Conservation (phyloP, 768 basidiomycete genomes). For the Lactifluus volemus region DNA sequence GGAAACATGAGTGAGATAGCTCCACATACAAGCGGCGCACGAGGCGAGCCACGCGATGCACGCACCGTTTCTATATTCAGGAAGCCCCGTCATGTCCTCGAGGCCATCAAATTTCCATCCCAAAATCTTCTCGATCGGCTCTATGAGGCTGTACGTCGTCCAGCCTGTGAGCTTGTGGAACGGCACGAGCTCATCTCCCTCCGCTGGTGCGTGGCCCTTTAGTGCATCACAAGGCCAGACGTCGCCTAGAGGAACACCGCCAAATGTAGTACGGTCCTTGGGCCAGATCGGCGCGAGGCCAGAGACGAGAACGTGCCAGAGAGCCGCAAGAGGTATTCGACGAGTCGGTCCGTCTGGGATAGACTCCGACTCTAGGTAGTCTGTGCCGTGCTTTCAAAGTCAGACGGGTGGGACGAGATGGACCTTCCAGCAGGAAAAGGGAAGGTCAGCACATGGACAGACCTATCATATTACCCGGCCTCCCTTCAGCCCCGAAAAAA, state of each 20-base stretch:
- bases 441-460: conserved; percentile 16
- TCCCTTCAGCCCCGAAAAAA: conserved; percentile 64
- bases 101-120: conserved; percentile 76
- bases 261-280: conserved; percentile 54
- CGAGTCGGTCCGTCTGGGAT: conserved; percentile 32
- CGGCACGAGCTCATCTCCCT: conserved; percentile 71
- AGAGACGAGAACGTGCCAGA: conserved; percentile 79
- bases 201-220: conserved; percentile 24
- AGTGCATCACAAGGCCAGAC: conserved; percentile 82
- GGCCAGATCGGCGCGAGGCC: conserved; percentile 91
- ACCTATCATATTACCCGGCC: conserved; percentile 84
- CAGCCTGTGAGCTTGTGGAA: conserved; percentile 97
- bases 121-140: conserved; percentile 69
- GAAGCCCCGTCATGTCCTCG: conserved; percentile 84
- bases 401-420: background rate
- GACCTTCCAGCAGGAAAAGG: background rate
- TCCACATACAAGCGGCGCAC: conserved; percentile 2
- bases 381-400: conserved; percentile 28
- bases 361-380: conserved; percentile 58
- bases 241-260: conserved; percentile 72
- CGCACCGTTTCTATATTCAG: conserved; percentile 89
- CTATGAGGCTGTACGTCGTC: conserved; percentile 84
- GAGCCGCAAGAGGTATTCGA: conserved; percentile 58
- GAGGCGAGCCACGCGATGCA: conserved; percentile 8
- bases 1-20: background rate